A percentile compares a stretch with the other conserved stretches of the same genome.
Evolutionary conservation across 2,329 filamentous ascomycete genomes (phyloP).

Genomic region (Alternaria ventricosa): DNA sequence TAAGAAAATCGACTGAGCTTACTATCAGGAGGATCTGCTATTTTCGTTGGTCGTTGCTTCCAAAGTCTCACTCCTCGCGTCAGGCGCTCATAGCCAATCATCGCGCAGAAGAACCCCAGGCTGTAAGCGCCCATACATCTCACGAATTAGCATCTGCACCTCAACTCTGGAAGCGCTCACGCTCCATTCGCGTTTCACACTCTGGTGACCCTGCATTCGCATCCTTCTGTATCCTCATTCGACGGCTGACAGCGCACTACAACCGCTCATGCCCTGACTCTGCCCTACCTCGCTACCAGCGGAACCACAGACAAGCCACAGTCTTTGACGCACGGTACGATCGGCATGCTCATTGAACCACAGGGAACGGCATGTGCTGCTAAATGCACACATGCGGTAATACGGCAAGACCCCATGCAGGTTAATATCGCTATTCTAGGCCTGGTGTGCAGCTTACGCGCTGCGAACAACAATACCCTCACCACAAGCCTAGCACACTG

Average conservation of each 20-base stretch:
- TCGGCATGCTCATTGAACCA: slow-evolving; percentile 9
- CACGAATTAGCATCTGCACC: slow-evolving; percentile 32
- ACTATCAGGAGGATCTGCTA: neutral
- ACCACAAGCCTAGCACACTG: slow-evolving; percentile 12
- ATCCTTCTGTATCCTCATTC: slow-evolving; percentile 20
- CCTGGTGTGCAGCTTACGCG: slow-evolving; percentile 34
- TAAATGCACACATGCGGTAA: slow-evolving; percentile 24
- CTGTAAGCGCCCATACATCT: slow-evolving; percentile 39
- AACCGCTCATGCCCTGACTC: slow-evolving; percentile 6
- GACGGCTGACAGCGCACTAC: slow-evolving; percentile 6
- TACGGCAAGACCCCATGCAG: slow-evolving; percentile 1
- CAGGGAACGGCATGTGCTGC: slow-evolving; percentile 5
- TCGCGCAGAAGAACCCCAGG: neutral
- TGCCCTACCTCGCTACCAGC: neutral
- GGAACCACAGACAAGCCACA: slow-evolving; percentile 16
- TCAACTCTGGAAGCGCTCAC: slow-evolving; percentile 34
- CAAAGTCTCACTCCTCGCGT: neutral
- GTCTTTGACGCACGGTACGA: slow-evolving; percentile 6
- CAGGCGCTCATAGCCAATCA: slow-evolving; percentile 19
- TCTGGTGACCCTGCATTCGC: slow-evolving; percentile 24
- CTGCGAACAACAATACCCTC: slow-evolving; percentile 21
- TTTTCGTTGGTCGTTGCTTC: neutral
- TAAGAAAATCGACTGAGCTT: neutral
- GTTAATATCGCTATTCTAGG: slow-evolving; percentile 27
- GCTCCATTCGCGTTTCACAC: slow-evolving; percentile 33